Percentiles rank a stretch among this genome's conserved stretches.
Conservation (phyloP, 2,329 filamentous ascomycete species). For the Penicillium sp. region DNA sequence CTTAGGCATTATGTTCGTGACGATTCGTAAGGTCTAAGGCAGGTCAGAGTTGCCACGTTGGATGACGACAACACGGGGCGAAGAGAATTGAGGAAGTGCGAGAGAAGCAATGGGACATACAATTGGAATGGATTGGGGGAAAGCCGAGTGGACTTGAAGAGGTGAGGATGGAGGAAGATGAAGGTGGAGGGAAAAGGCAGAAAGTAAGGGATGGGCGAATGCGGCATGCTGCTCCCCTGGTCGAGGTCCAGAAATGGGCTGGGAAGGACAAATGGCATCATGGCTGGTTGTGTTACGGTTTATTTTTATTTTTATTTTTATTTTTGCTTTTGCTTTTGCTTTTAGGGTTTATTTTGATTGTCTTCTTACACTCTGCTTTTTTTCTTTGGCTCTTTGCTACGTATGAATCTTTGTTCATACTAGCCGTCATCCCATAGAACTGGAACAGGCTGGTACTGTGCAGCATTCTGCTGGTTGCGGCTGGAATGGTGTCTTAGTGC, state of each 20-base stretch:
- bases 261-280: slow-evolving; percentile 2
- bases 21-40: slow-evolving; percentile 12
- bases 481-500: not conserved
- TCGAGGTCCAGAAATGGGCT: not conserved
- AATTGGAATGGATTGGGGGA: too few species aligned
- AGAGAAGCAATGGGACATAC: not conserved
- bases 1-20: slow-evolving; percentile 35
- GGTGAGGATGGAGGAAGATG: slow-evolving; percentile 10
- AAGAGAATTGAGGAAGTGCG: not conserved
- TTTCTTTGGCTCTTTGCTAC: too few species aligned
- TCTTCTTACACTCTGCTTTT: too few species aligned
- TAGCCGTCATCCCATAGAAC: too few species aligned
- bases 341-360: not conserved
- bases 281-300: not conserved
- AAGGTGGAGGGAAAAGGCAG: slow-evolving; percentile 7
- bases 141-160: not conserved
- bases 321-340: not conserved
- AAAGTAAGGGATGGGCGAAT: slow-evolving; percentile 16
- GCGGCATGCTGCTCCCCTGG: slow-evolving; percentile 12
- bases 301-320: not conserved
- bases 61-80: slow-evolving; percentile 17
- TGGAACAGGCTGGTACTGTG: too few species aligned
- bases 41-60: slow-evolving; percentile 18
- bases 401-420: too few species aligned
- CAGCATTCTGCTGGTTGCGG: slow-evolving; percentile 2